phyloP scores from a whole-genome alignment of 768 basidiomycete genomes.

The Russula sp. region DNA sequence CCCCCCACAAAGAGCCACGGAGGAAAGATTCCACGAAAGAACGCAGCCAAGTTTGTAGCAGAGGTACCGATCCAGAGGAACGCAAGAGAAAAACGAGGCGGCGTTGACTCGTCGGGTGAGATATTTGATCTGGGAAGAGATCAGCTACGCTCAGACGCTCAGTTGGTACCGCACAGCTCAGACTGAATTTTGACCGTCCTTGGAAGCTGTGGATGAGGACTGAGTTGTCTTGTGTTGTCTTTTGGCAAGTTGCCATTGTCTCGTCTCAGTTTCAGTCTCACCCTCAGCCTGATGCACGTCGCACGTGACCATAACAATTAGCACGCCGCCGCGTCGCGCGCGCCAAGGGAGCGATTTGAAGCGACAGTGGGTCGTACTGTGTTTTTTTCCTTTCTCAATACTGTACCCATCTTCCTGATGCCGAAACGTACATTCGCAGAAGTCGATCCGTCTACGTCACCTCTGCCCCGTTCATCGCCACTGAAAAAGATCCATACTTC shows the following conservation, averaged over 20 bases:
- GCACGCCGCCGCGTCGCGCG: not conserved
- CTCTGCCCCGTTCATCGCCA: not conserved
- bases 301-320: slow-evolving; percentile 1
- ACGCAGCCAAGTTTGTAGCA: not conserved
- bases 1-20: not conserved
- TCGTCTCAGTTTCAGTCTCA: too few species aligned
- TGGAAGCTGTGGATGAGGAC: too few species aligned
- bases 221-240: too few species aligned
- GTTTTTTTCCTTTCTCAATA: not conserved
- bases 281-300: not conserved
- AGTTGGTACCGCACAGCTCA: not conserved
- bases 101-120: not conserved
- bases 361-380: too few species aligned
- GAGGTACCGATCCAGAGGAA: slow-evolving; percentile 1
- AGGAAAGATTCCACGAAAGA: not conserved
- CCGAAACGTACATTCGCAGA: slow-evolving; percentile 10
- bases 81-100: slow-evolving; percentile 6
- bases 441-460: not conserved
- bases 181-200: not conserved
- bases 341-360: too few species aligned
- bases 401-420: not conserved
- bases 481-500: slow-evolving; percentile 11
- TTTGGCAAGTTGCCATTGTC: too few species aligned
- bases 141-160: not conserved
- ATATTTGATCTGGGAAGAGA: not conserved